Evolutionary conservation across 176 grass and related monocot genomes (phyloP).

Genomic region (Raddia guianensis): DNA sequence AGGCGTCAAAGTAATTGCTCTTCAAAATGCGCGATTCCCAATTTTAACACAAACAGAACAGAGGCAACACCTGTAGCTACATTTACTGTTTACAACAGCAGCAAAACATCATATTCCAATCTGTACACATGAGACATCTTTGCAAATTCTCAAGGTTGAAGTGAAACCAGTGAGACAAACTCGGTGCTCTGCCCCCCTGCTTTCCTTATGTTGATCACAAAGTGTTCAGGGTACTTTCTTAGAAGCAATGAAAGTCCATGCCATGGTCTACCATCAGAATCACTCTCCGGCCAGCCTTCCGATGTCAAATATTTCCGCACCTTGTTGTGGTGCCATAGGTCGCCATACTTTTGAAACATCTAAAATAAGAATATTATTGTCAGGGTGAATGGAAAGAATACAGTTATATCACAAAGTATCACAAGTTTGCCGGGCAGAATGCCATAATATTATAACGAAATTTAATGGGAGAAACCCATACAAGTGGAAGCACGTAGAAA

Average conservation of each 20-base stretch:
- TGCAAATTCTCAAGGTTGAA: constrained; percentile 49
- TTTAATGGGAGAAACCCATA: background rate
- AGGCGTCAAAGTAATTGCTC: background rate
- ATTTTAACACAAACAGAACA: background rate
- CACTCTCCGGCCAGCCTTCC: constrained; percentile 50
- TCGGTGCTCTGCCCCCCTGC: constrained; percentile 56
- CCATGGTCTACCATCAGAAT: constrained; percentile 72
- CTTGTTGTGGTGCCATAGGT: constrained; percentile 82
- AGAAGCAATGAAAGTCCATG: constrained; percentile 68
- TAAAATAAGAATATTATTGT: constrained; percentile 37
- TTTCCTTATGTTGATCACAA: constrained; percentile 72
- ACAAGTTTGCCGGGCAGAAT: background rate
- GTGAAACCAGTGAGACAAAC: constrained; percentile 75
- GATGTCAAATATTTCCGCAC: constrained; percentile 81
- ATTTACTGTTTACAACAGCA: constrained; percentile 20
- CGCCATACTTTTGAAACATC: constrained; percentile 68
- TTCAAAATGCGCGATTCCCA: background rate
- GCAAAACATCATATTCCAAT: constrained; percentile 16
- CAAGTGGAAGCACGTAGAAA: background rate
- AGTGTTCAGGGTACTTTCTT: constrained; percentile 73
- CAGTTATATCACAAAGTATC: background rate
- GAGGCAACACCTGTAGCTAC: background rate
- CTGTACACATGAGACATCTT: constrained; percentile 21
- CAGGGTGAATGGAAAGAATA: constrained; percentile 13
- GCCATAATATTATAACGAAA: background rate